A percentile compares a stretch with the other conserved stretches of the same genome.
Conservation (phyloP, 331 rosid species). For the Prunus yedoensis region DNA sequence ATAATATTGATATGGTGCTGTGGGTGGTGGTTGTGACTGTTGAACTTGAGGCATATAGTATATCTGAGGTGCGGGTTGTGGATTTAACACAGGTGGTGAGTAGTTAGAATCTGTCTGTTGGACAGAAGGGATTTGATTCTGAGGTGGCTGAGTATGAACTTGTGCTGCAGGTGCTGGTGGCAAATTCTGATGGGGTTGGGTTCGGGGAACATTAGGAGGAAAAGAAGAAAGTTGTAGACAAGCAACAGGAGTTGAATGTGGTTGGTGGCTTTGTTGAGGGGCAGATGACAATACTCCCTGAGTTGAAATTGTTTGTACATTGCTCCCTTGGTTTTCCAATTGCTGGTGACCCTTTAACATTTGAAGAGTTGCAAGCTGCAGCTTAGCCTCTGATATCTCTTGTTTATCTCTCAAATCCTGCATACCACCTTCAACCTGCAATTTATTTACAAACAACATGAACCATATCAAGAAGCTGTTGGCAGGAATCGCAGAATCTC, state of each 20-base stretch:
- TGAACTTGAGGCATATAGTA: constrained; percentile 21
- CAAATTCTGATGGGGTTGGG: constrained; percentile 18
- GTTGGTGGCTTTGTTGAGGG: too few relatives aligned
- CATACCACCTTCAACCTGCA: too few relatives aligned
- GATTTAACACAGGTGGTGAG: constrained; percentile 21
- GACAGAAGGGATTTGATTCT: constrained; percentile 15
- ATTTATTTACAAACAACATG: too few relatives aligned
- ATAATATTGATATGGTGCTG: constrained; percentile 22
- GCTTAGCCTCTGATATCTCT: too few relatives aligned
- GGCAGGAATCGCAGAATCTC: too few relatives aligned
- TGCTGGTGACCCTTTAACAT: constrained; percentile 15
- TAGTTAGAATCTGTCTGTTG: constrained; percentile 21
- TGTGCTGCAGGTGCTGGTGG: constrained; percentile 15
- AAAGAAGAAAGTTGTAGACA: too few relatives aligned
- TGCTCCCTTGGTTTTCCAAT: constrained; percentile 17
- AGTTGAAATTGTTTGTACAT: constrained; percentile 11
- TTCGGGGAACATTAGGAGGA: too few relatives aligned
- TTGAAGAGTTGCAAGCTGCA: too few relatives aligned
- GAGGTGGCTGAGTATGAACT: constrained; percentile 19
- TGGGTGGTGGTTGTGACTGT: constrained; percentile 25
- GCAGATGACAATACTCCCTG: too few relatives aligned
- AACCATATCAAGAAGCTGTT: too few relatives aligned
- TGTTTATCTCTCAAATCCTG: too few relatives aligned
- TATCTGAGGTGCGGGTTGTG: constrained; percentile 25
- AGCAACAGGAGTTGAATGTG: too few relatives aligned